phyloP scores from a whole-genome alignment of 352 stramenopile genomes.

The Phytophthora agathidicida region DNA sequence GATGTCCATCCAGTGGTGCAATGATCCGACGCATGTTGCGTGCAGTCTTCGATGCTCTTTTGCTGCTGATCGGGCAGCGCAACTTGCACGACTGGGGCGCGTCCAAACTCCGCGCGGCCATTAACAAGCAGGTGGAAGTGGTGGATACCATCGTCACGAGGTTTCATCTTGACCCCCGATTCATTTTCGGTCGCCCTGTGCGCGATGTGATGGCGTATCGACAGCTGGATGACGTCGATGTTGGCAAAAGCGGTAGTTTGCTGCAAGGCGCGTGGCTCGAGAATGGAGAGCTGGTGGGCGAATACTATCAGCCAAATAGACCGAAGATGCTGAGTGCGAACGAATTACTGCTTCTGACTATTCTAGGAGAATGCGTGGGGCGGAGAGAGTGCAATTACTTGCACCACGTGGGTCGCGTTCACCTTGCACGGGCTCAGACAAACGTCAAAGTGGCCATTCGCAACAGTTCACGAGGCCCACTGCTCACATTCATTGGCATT shows the following conservation, averaged over 20 bases:
- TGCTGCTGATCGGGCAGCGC: constrained; percentile 26
- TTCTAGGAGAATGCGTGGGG: constrained; percentile 25
- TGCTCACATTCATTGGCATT: constrained; percentile 27
- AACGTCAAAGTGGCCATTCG: constrained; percentile 28
- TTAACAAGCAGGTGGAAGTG: constrained; percentile 37
- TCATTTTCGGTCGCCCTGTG: constrained; percentile 39
- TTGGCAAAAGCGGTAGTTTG: constrained; percentile 17
- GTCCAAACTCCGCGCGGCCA: constrained; percentile 40
- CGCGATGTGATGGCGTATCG: constrained; percentile 14
- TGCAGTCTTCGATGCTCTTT: constrained; percentile 23
- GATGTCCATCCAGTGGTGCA: constrained; percentile 2
- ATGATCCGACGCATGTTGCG: constrained; percentile 35
- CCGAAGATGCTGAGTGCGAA: constrained; percentile 11
- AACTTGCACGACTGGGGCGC: constrained; percentile 32
- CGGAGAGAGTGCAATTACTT: constrained; percentile 24
- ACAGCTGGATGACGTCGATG: constrained; percentile 16
- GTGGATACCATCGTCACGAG: constrained; percentile 39
- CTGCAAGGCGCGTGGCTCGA: constrained; percentile 32
- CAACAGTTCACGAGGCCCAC: constrained; percentile 21
- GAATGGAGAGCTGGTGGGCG: constrained; percentile 24
- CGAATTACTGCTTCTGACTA: constrained; percentile 26
- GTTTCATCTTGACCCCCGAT: constrained; percentile 22
- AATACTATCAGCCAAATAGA: constrained; percentile 14
- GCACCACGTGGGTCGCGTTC: constrained; percentile 13
- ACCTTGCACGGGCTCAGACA: constrained; percentile 1